phyloP scores from a whole-genome alignment of 164 flowering plant species.

The Akebia trifoliata region DNA sequence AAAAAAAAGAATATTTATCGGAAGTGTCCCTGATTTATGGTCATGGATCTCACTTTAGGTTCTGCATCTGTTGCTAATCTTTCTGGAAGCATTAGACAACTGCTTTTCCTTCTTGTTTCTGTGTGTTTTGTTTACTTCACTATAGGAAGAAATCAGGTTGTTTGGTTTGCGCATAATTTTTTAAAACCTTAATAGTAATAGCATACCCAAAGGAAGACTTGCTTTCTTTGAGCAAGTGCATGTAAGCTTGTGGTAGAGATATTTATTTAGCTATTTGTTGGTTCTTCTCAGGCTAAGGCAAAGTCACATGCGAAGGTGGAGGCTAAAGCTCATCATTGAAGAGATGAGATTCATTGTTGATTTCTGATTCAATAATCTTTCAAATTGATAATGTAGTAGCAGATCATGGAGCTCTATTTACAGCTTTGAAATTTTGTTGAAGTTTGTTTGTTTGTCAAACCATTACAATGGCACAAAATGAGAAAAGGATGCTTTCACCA shows the following conservation, averaged over 20 bases:
- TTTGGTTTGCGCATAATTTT: too few species aligned
- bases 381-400: not conserved
- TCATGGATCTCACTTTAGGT: too few species aligned
- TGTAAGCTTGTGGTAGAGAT: not conserved
- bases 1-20: too few species aligned
- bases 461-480: not conserved
- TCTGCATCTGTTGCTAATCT: too few species aligned
- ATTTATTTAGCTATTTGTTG: not conserved
- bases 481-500: not conserved
- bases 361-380: not conserved
- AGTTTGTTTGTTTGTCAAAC: not conserved
- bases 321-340: slow-evolving; percentile 48
- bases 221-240: not conserved
- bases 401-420: not conserved
- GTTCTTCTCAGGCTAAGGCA: slow-evolving; percentile 37
- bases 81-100: too few species aligned
- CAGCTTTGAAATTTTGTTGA: not conserved
- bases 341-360: slow-evolving; percentile 1
- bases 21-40: too few species aligned
- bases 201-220: not conserved
- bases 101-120: too few species aligned
- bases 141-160: too few species aligned
- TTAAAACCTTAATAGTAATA: too few species aligned
- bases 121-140: too few species aligned
- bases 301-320: slow-evolving; percentile 46